Percentiles rank a stretch among this genome's conserved stretches.
These are phyloP conservation scores for Mortierella antarctica DNA, from an alignment of 192 early-diverging fungal genomes.

Conservation along the genomic window DNA sequence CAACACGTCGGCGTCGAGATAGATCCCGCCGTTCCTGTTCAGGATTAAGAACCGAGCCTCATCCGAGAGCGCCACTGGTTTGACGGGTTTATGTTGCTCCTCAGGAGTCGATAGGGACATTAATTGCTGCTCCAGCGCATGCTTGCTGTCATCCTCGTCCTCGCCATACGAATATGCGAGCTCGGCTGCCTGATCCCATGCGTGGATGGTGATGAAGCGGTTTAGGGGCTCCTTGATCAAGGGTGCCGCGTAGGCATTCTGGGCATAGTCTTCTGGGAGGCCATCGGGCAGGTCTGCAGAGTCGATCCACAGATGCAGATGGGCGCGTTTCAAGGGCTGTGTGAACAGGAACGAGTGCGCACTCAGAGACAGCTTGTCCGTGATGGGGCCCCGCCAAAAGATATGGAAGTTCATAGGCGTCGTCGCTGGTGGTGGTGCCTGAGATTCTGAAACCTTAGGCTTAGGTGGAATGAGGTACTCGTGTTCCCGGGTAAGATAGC, in stretches of 20 bases:
- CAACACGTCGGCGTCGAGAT: slow-evolving; percentile 52
- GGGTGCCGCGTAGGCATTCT: slow-evolving; percentile 23
- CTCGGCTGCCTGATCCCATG: slow-evolving; percentile 37
- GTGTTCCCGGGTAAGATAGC: slow-evolving; percentile 21
- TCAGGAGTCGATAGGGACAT: no score
- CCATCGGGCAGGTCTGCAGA: slow-evolving; percentile 37
- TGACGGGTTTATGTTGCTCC: neutral
- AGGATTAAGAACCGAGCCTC: slow-evolving; percentile 52
- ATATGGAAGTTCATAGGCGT: slow-evolving; percentile 47
- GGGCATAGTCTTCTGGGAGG: slow-evolving; percentile 26
- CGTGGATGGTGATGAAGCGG: slow-evolving; percentile 25
- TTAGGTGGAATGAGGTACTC: slow-evolving; percentile 19
- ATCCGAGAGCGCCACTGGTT: slow-evolving; percentile 45
- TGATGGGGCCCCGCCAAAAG: slow-evolving; percentile 52
- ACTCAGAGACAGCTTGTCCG: slow-evolving; percentile 41
- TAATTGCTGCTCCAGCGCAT: neutral
- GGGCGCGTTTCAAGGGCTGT: slow-evolving; percentile 39
- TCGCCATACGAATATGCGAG: slow-evolving; percentile 12
- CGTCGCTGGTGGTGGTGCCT: slow-evolving; percentile 1
- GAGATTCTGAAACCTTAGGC: neutral
- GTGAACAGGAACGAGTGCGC: slow-evolving; percentile 45
- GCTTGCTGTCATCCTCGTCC: neutral
- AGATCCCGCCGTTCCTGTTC: slow-evolving; percentile 50
- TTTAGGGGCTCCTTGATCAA: slow-evolving; percentile 10
- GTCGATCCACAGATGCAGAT: slow-evolving; percentile 48